Evolutionary conservation across 2,329 filamentous ascomycete genomes (phyloP).

Genomic region (Septoria petroselini): DNA sequence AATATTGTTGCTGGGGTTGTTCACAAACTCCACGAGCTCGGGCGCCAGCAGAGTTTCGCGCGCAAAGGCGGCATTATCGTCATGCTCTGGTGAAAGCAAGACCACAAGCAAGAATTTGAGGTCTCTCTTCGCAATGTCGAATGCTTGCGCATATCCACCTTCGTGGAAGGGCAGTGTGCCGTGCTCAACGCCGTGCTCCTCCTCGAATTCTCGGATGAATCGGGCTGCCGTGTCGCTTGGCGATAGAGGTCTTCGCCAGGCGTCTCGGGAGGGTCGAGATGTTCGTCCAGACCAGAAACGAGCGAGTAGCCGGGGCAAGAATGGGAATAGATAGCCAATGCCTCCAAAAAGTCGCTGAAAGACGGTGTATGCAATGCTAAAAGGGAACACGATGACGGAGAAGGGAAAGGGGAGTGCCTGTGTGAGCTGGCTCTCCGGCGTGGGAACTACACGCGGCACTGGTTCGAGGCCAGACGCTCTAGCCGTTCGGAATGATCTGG

Average conservation of each 20-base stretch:
- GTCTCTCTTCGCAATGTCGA: constrained; percentile 85
- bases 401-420: constrained; percentile 73
- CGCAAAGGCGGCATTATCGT: constrained; percentile 80
- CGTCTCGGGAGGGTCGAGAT: constrained; percentile 57
- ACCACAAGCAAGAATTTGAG: constrained; percentile 89
- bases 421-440: constrained; percentile 61
- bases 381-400: constrained; percentile 74
- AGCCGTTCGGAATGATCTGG: constrained; percentile 31
- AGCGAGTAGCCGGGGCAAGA: constrained; percentile 65
- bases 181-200: constrained; percentile 69
- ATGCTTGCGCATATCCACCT: constrained; percentile 84
- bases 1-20: constrained; percentile 71
- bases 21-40: constrained; percentile 71
- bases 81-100: constrained; percentile 87
- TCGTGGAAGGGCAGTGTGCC: constrained; percentile 75
- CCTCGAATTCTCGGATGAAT: constrained; percentile 90
- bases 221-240: constrained; percentile 84
- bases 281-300: constrained; percentile 55
- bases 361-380: constrained; percentile 72
- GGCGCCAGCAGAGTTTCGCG: constrained; percentile 75
- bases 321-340: constrained; percentile 74
- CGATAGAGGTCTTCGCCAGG: constrained; percentile 67
- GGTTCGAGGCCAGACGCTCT: constrained; percentile 52
- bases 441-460: constrained; percentile 83
- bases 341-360: constrained; percentile 67